Percentiles rank a stretch among this genome's conserved stretches.
These are phyloP conservation scores for Allodekkera sacchari DNA, from an alignment of 805 yeast genomes.

Conservation along the genomic window DNA sequence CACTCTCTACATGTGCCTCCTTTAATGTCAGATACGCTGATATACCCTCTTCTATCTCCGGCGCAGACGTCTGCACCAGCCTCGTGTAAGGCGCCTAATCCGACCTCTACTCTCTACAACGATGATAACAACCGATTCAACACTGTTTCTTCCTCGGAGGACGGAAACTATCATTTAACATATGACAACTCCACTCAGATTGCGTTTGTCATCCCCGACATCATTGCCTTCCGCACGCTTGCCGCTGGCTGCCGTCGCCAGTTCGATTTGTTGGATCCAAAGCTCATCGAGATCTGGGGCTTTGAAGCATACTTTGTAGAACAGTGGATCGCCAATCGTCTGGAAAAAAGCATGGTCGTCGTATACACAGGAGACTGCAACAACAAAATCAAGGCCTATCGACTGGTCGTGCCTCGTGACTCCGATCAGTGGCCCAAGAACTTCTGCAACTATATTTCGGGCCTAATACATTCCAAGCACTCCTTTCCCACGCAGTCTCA, in stretches of 20 bases:
- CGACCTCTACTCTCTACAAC: too few relatives aligned
- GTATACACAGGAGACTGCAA: slow-evolving; percentile 77
- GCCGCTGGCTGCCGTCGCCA: slow-evolving; percentile 28
- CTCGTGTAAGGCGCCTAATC: too few relatives aligned
- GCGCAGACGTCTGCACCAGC: too few relatives aligned
- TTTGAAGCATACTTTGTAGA: slow-evolving; percentile 89
- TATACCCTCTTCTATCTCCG: too few relatives aligned
- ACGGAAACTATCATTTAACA: too few relatives aligned
- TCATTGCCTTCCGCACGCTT: slow-evolving; percentile 42
- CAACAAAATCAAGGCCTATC: slow-evolving; percentile 52
- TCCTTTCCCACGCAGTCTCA: slow-evolving; percentile 61
- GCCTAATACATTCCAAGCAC: slow-evolving; percentile 49
- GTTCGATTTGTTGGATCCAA: slow-evolving; percentile 15
- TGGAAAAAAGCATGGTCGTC: slow-evolving; percentile 58
- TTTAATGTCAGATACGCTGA: too few relatives aligned
- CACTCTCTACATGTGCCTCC: too few relatives aligned
- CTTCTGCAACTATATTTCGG: slow-evolving; percentile 56
- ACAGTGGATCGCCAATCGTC: slow-evolving; percentile 82
- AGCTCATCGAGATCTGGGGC: slow-evolving; percentile 33
- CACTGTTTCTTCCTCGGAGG: too few relatives aligned
- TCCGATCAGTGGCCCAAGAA: slow-evolving; percentile 34
- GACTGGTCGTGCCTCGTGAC: slow-evolving; percentile 31
- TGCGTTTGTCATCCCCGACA: slow-evolving; percentile 40
- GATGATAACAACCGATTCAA: too few relatives aligned
- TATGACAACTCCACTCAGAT: too few relatives aligned